These are phyloP conservation scores for Trifolium dubium DNA, from an alignment of 306 rosid genomes.

Conservation along the genomic window DNA sequence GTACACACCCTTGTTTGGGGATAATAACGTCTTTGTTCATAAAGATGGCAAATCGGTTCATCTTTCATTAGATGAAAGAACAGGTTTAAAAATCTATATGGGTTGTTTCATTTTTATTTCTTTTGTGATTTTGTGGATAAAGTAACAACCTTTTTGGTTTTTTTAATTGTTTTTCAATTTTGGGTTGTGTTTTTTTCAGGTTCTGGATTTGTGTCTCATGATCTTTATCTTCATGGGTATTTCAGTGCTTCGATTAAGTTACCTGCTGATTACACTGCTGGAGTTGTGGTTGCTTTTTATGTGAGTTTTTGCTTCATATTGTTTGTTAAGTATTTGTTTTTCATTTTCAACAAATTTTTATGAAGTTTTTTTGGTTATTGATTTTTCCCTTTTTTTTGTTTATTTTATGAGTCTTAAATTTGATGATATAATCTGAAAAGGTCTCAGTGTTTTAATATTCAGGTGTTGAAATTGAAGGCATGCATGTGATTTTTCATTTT, in stretches of 20 bases:
- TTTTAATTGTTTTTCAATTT: not conserved
- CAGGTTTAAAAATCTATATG: slow-evolving; percentile 53
- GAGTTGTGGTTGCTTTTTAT: slow-evolving; percentile 95
- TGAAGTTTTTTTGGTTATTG: slow-evolving; percentile 2
- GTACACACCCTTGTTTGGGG: slow-evolving; percentile 79
- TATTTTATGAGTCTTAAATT: not conserved
- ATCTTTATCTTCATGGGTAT: slow-evolving; percentile 87
- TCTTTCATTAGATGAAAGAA: slow-evolving; percentile 84
- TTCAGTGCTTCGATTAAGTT: slow-evolving; percentile 95
- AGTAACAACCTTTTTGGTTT: slow-evolving; percentile 19
- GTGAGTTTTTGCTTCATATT: slow-evolving; percentile 55
- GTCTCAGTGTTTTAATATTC: slow-evolving; percentile 27
- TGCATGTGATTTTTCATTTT: not conserved
- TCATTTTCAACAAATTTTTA: too few species aligned
- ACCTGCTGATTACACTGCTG: slow-evolving; percentile 95
- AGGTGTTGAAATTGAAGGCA: slow-evolving; percentile 13
- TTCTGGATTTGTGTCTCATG: slow-evolving; percentile 95
- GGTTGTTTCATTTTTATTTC: slow-evolving; percentile 8
- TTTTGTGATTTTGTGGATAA: slow-evolving; percentile 24
- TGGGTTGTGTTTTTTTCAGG: slow-evolving; percentile 54
- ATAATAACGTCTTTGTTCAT: slow-evolving; percentile 69
- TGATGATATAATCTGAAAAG: not conserved
- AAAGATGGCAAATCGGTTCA: slow-evolving; percentile 87
- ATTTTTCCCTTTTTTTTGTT: not conserved
- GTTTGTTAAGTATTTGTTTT: not conserved